Conservation (phyloP, 116 monocot genomes). For the Thalassia testudinum region DNA sequence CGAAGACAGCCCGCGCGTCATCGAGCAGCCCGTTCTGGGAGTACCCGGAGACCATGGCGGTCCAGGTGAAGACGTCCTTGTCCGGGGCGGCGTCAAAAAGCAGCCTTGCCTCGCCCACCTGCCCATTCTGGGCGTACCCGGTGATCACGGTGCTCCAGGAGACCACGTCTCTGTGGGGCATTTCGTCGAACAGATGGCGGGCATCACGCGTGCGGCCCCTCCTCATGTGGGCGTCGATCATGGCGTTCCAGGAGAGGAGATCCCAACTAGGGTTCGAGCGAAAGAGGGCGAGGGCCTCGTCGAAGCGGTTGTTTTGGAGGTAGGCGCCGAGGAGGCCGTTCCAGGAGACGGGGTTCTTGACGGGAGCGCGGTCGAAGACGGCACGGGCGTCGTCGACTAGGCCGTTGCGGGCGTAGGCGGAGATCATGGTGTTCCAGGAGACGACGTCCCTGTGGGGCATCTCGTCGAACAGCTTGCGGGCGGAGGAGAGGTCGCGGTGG, state of each 20-base stretch:
- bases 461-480: conserved; percentile 43
- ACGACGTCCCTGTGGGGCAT: conserved; percentile 48
- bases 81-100: conserved; percentile 29
- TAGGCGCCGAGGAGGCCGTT: conserved; percentile 63
- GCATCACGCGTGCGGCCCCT: conserved; percentile 24
- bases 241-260: conserved; percentile 65
- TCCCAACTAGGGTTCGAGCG: conserved; percentile 49
- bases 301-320: conserved; percentile 36
- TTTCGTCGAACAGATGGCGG: conserved; percentile 33
- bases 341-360: conserved; percentile 46
- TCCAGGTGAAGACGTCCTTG: conserved; percentile 81
- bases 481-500: conserved; percentile 21
- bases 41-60: conserved; percentile 73
- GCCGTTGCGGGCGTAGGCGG: conserved; percentile 49
- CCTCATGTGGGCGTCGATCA: conserved; percentile 42
- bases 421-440: conserved; percentile 73
- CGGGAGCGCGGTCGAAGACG: conserved; percentile 31
- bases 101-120: conserved; percentile 27
- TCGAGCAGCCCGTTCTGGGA: conserved; percentile 54
- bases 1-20: conserved; percentile 46
- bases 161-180: conserved; percentile 47
- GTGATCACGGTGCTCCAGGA: conserved; percentile 71
- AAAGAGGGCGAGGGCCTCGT: conserved; percentile 32
- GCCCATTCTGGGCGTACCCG: conserved; percentile 53
- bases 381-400: conserved; percentile 33